phyloP scores from a whole-genome alignment of 108 stramenopile genomes.

The Cylindrotheca fusiformis region DNA sequence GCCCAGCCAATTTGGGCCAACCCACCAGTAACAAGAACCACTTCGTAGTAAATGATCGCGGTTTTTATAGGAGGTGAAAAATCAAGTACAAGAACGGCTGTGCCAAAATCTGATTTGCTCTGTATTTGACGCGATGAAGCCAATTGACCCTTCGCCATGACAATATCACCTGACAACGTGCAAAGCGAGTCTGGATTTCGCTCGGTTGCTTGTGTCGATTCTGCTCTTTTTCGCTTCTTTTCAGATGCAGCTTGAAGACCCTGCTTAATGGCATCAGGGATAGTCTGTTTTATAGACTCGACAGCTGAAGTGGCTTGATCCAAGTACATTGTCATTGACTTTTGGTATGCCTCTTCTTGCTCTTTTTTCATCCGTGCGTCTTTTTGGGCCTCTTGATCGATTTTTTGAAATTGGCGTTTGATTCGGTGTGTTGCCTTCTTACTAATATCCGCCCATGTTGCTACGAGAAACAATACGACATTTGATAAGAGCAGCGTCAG shows the following conservation, averaged over 20 bases:
- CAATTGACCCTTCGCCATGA: conserved; percentile 20
- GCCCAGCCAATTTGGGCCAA: conserved; percentile 85
- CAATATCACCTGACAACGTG: conserved; percentile 66
- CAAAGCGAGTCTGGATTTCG: conserved; percentile 41
- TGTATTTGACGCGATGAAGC: conserved; percentile 41
- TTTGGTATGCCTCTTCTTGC: conserved; percentile 39
- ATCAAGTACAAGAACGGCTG: conserved; percentile 61
- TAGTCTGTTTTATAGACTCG: conserved; percentile 22
- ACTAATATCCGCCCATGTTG: conserved; percentile 83
- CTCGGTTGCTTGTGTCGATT: not conserved
- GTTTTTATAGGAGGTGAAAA: not conserved
- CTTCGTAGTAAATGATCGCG: conserved; percentile 63
- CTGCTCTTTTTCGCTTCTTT: conserved; percentile 24
- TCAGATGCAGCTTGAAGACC: conserved; percentile 30
- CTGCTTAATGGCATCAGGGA: conserved; percentile 56
- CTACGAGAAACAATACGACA: not conserved
- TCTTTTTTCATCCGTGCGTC: conserved; percentile 38
- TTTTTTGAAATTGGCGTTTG: conserved; percentile 62
- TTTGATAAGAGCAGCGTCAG: not conserved
- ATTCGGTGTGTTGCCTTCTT: conserved; percentile 61
- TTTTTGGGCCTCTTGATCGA: conserved; percentile 30
- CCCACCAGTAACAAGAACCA: conserved; percentile 64
- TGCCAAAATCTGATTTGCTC: conserved; percentile 83
- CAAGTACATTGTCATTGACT: conserved; percentile 62
- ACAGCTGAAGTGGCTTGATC: conserved; percentile 37